Evolutionary conservation across 768 basidiomycete species (phyloP).

Genomic region (Lactarius hatsudake): DNA sequence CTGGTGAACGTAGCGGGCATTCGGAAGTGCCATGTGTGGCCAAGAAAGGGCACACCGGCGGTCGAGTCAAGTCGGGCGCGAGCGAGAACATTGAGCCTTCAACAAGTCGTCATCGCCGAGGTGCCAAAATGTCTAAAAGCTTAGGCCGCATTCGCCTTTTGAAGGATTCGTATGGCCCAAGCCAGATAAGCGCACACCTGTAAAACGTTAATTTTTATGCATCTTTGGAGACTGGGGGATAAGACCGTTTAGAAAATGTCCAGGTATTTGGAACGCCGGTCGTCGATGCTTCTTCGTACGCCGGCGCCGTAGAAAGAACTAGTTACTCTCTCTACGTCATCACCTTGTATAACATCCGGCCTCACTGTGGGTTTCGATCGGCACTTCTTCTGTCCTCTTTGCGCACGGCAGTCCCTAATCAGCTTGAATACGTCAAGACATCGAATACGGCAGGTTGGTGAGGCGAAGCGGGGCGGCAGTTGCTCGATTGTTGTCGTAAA

Average conservation of each 20-base stretch:
- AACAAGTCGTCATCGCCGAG: too few species aligned
- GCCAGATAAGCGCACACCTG: not conserved
- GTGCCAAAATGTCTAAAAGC: too few species aligned
- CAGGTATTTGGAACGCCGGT: not conserved
- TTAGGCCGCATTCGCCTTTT: not conserved
- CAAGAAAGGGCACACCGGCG: too few species aligned
- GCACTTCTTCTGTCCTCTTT: not conserved
- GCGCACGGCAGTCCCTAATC: not conserved
- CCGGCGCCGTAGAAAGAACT: not conserved
- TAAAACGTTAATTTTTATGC: not conserved
- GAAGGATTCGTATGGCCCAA: not conserved
- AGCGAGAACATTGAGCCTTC: too few species aligned
- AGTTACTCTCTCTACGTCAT: not conserved
- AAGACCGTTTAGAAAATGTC: not conserved
- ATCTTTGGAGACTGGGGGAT: not conserved
- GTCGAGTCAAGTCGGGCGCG: too few species aligned
- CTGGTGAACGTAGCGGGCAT: too few species aligned
- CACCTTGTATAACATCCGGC: not conserved
- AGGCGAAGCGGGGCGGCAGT: not conserved
- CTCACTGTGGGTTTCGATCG: not conserved
- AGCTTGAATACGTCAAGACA: not conserved
- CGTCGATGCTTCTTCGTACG: not conserved
- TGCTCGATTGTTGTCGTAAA: not conserved
- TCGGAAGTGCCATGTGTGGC: too few species aligned
- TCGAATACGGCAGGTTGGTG: too few species aligned